These are phyloP conservation scores for Arthrocladium fulminans DNA, from an alignment of 2,329 filamentous ascomycete species.

Conservation along the genomic window DNA sequence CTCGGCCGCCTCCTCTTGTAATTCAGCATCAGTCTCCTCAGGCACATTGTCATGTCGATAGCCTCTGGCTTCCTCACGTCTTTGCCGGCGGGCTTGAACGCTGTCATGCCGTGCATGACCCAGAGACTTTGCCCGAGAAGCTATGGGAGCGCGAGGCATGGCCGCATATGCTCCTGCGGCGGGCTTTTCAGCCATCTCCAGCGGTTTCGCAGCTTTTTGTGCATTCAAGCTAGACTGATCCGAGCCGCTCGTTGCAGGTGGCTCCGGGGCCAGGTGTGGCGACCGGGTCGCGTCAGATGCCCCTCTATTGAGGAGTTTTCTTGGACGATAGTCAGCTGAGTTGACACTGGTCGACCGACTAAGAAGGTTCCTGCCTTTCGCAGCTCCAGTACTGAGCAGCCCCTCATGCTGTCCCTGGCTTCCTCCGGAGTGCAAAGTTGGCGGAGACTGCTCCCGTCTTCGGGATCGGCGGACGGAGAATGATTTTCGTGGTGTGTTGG, in stretches of 20 bases:
- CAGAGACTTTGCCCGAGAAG: constrained; percentile 69
- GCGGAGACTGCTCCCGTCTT: constrained; percentile 44
- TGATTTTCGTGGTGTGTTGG: constrained; percentile 64
- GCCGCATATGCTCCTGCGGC: constrained; percentile 44
- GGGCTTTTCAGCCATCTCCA: constrained; percentile 37
- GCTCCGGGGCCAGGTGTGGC: constrained; percentile 48
- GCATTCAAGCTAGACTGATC: constrained; percentile 56
- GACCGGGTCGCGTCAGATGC: constrained; percentile 46
- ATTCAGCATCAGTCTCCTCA: constrained; percentile 81
- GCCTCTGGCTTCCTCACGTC: constrained; percentile 54
- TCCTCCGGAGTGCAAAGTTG: constrained; percentile 49
- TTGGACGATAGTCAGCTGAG: constrained; percentile 64
- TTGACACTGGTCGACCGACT: constrained; percentile 88
- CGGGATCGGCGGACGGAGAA: constrained; percentile 68
- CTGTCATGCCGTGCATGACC: constrained; percentile 85
- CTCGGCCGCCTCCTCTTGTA: constrained; percentile 48
- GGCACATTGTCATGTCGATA: constrained; percentile 65
- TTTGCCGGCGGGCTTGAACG: constrained; percentile 74
- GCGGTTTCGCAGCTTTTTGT: constrained; percentile 32
- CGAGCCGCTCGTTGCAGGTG: constrained; percentile 67
- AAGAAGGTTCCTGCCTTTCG: constrained; percentile 59
- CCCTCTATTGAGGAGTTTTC: constrained; percentile 51
- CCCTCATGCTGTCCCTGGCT: constrained; percentile 67
- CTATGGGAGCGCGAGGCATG: constrained; percentile 51
- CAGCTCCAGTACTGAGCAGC: constrained; percentile 57